Evolutionary conservation across 2,329 filamentous ascomycete genomes (phyloP), one percentile per base, ranked within the genome.

Genomic region (Aspergillus novofumigatus): DNA sequence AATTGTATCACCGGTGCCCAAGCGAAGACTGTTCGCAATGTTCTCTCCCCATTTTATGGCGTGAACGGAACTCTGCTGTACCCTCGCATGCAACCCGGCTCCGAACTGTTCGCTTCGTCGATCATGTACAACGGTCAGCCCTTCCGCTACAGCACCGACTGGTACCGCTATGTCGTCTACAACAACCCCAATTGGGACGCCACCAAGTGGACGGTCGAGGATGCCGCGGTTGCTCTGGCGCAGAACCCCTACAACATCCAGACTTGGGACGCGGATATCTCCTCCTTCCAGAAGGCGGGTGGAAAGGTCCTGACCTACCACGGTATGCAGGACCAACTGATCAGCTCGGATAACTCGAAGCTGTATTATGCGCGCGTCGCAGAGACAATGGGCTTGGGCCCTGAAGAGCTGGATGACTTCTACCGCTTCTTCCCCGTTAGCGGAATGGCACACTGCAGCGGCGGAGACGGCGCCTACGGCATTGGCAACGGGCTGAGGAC

Each of bases 371-470:
- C 77, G 20, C 73, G 77, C 17, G 76, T 83, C 1, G 64, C 66
- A 4, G 59, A 72, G 23, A 65, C 68, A 0, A 75, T 81, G 67
- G 69, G 74, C 0, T 50, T 71, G 5, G 54, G 63, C 0, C 66
- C 72, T 0, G 49, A 60, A 4, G 56, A 69, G 0, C 58, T 78
- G 7, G 75, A 78, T 57, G 70, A 72, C 0, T 78, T 76, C 60
- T 75, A 78, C 49, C 76, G 77, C 48, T 78, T 80, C 62, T 84
- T 84, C 63, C 72, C 71, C 21, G 75, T 85, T n/a, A 81, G 81
- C 0, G 82, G 82, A 0, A 81, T 83, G 78, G 70, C 69, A 10
- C 82, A 84, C 65, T 84, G 82, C 62, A 55, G 56, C 2, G 60
- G 63, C 1, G 78, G 78, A 5, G 69, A 73, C n/a, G 74, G 78